A percentile compares a stretch with the other conserved stretches of the same genome.
phyloP scores from a whole-genome alignment of 2,329 filamentous ascomycete species.

The Byssochlamys sp. region DNA sequence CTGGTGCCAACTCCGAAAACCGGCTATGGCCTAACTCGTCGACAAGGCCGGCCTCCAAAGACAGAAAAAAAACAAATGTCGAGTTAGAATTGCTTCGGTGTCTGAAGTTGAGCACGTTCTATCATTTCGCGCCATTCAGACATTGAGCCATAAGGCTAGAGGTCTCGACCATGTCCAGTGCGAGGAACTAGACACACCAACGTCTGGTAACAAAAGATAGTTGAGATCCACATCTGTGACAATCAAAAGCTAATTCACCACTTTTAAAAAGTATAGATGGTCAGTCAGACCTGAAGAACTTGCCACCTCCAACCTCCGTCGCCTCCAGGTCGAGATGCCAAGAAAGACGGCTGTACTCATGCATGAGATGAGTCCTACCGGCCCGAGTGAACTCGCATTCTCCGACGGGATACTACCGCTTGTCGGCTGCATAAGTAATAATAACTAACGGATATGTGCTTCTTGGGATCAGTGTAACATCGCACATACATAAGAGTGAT shows the following conservation, averaged over 20 bases:
- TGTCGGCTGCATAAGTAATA: not conserved
- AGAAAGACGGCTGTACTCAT: not conserved
- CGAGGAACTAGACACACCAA: not conserved
- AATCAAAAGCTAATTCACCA: not conserved
- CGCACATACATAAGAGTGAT: not conserved
- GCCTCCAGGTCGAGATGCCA: not conserved
- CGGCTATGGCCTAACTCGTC: too few species aligned
- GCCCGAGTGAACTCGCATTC: not conserved
- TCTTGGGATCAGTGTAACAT: not conserved
- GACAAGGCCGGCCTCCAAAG: too few species aligned
- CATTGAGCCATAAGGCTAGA: not conserved
- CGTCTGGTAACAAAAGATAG: not conserved
- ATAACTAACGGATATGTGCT: not conserved
- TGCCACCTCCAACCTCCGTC: not conserved
- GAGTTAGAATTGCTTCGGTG: not conserved
- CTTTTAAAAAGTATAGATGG: not conserved
- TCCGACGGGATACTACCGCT: not conserved
- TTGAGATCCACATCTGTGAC: not conserved
- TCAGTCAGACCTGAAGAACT: not conserved
- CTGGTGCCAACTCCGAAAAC: too few species aligned
- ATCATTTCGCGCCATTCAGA: not conserved
- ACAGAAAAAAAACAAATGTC: too few species aligned
- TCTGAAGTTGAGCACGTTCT: not conserved
- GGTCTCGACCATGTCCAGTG: not conserved
- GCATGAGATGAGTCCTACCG: not conserved